These are phyloP conservation scores for Arctostaphylos glauca DNA, from an alignment of 148 eudicot species.

Conservation along the genomic window DNA sequence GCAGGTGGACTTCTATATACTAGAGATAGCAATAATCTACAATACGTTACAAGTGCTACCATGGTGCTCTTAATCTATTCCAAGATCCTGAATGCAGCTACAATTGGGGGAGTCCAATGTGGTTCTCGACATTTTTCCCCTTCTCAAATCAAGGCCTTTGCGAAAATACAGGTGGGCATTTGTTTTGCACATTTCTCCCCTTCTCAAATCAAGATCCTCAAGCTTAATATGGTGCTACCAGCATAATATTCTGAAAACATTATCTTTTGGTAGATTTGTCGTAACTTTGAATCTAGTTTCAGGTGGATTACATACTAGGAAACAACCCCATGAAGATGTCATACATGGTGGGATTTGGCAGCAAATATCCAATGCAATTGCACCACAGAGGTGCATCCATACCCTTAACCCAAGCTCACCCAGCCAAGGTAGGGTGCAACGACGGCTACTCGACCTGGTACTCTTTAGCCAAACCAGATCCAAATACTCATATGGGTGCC, in stretches of 20 bases:
- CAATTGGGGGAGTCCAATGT: constrained; percentile 48
- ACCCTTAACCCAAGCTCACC: constrained; percentile 45
- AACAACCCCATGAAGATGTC: constrained; percentile 74
- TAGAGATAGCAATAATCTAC: constrained; percentile 69
- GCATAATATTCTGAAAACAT: no score
- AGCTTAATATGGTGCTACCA: no score
- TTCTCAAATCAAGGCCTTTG: constrained; percentile 53
- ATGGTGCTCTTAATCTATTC: constrained; percentile 66
- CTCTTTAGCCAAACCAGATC: constrained; percentile 46
- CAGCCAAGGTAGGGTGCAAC: constrained; percentile 52
- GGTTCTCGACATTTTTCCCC: constrained; percentile 47
- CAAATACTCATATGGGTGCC: constrained; percentile 74
- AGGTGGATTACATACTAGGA: constrained; percentile 93
- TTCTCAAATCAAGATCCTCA: no score
- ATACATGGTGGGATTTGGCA: constrained; percentile 87
- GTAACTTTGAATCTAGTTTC: neutral
- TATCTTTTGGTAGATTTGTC: no score
- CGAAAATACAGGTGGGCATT: constrained; percentile 65
- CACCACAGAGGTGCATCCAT: constrained; percentile 94
- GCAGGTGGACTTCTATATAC: constrained; percentile 68
- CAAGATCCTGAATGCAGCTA: constrained; percentile 47
- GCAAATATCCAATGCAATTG: constrained; percentile 54
- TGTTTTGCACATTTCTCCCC: no score
- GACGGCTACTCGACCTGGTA: constrained; percentile 66
- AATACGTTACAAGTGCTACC: constrained; percentile 60